A percentile compares a stretch with the other conserved stretches of the same genome.
Conservation (phyloP, 2,329 filamentous ascomycete species). For the Cladosporium sp. region DNA sequence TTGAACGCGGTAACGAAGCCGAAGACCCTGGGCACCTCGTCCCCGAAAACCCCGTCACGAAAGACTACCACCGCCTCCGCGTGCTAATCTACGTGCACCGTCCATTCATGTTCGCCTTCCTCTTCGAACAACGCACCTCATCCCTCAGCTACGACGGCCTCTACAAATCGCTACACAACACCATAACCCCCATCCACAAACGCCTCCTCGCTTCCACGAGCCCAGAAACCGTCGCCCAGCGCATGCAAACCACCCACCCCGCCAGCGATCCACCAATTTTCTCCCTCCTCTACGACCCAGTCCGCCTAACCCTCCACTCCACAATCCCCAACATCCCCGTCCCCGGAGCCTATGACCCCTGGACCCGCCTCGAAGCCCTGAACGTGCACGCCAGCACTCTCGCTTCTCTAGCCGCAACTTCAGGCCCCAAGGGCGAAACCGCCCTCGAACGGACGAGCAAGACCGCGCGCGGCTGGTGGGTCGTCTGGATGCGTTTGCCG, state of each 20-base stretch:
- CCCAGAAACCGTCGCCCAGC: conserved; percentile 36
- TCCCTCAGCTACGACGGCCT: conserved; percentile 44
- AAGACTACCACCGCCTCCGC: conserved; percentile 43
- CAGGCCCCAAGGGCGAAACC: conserved; percentile 39
- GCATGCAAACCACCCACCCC: conserved; percentile 32
- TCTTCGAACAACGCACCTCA: conserved; percentile 61
- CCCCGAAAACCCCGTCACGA: conserved; percentile 5
- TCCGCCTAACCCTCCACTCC: conserved; percentile 53
- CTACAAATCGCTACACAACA: conserved; percentile 48
- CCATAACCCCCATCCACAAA: conserved; percentile 45
- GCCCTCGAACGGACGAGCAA: conserved; percentile 56
- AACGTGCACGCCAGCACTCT: conserved; percentile 59
- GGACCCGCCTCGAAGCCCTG: conserved; percentile 55
- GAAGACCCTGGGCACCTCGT: conserved; percentile 1
- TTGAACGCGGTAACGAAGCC: not conserved
- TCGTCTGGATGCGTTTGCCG: conserved; percentile 58
- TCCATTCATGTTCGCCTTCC: conserved; percentile 72
- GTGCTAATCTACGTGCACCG: conserved; percentile 67
- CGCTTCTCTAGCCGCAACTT: conserved; percentile 51
- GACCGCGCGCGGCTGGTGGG: conserved; percentile 62
- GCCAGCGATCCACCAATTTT: conserved; percentile 45
- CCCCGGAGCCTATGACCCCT: conserved; percentile 39
- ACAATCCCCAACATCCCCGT: conserved; percentile 61
- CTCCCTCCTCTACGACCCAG: conserved; percentile 58
- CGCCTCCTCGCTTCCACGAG: conserved; percentile 41